Evolutionary conservation across 148 eudicot genomes (phyloP), one percentile per base, ranked within the genome.

Genomic region (Fagopyrum homotropicum): DNA sequence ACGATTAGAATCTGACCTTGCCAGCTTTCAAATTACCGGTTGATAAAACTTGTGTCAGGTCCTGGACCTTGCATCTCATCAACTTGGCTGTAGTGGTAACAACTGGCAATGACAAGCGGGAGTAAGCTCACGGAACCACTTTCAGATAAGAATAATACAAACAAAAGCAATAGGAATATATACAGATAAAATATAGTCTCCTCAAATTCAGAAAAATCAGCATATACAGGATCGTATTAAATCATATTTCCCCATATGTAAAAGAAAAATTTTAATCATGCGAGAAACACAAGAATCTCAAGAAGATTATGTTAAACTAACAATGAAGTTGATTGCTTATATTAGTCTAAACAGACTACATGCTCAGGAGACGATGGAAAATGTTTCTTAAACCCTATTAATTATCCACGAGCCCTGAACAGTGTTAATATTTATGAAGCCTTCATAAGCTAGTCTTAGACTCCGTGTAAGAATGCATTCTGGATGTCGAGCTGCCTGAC

Each of bases 51-150:
- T 75, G 78, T 77, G 81, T 89, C 76, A 95, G 84, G 69, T 90
- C 90, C 73, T 83, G 74, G 76, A 75, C 77, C 80, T 78, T 80
- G 85, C 97, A 95, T 59, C 97, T 94, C 81, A 95, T 82, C 86
- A 92, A 87, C 79, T 84, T 83, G 77, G 96, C 88, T 75, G 90
- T 88, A 83, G 51, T 79, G 75, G 79, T 75, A 50, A 86, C 79
- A 84, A 97, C 99, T 95, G 92, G 82, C 73, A 78, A 79, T 73
- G 77, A 75, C 56, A 73, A 69, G 75, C 61, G 4, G 73, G 71
- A 70, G 5, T 66, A 66, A 11, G 71, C 19, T 66, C 17, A 43
- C 9, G 5, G 14, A 40, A 43, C 7, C n/a, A 19, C 4, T 59
- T 22, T 17, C 29, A 56, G 61, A 56, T 56, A 22, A 22, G 43